Evolutionary conservation across 2,329 filamentous ascomycete species (phyloP).

Genomic region (Fusarium algeriense): DNA sequence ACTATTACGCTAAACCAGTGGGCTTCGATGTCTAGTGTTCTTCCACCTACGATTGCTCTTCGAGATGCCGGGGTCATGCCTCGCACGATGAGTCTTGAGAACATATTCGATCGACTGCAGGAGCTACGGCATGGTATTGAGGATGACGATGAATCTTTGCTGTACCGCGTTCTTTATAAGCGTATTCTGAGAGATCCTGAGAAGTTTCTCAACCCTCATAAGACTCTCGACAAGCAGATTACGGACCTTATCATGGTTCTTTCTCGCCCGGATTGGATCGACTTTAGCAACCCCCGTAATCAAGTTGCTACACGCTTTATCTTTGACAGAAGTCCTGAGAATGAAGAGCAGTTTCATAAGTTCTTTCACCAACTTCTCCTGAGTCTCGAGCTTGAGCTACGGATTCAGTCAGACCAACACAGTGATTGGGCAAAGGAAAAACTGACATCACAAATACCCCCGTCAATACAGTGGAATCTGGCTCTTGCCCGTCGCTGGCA

Average conservation of each 20-base stretch:
- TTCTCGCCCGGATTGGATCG: conserved; percentile 77
- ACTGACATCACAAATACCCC: conserved; percentile 73
- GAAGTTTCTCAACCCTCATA: conserved; percentile 69
- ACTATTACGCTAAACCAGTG: conserved; percentile 80
- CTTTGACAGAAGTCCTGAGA: conserved; percentile 68
- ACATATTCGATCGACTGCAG: conserved; percentile 69
- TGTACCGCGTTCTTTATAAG: conserved; percentile 75
- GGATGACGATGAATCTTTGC: conserved; percentile 68
- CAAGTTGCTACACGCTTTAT: conserved; percentile 82
- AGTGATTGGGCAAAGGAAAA: conserved; percentile 73
- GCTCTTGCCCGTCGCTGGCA: conserved; percentile 80
- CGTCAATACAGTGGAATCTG: conserved; percentile 78
- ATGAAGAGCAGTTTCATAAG: conserved; percentile 68
- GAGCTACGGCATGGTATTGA: conserved; percentile 69
- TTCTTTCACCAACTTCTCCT: conserved; percentile 85
- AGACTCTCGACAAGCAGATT: conserved; percentile 77
- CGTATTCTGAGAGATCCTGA: conserved; percentile 77
- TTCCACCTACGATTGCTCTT: conserved; percentile 68
- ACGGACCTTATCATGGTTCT: conserved; percentile 77
- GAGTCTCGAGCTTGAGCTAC: conserved; percentile 77
- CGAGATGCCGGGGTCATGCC: conserved; percentile 69
- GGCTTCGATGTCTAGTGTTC: conserved; percentile 68
- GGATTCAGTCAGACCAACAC: conserved; percentile 74
- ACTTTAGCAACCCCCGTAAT: conserved; percentile 77
- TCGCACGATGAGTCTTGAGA: conserved; percentile 70